These are phyloP conservation scores for Meripilus lineatus DNA, from an alignment of 1,284 basidiomycete species.

Conservation along the genomic window DNA sequence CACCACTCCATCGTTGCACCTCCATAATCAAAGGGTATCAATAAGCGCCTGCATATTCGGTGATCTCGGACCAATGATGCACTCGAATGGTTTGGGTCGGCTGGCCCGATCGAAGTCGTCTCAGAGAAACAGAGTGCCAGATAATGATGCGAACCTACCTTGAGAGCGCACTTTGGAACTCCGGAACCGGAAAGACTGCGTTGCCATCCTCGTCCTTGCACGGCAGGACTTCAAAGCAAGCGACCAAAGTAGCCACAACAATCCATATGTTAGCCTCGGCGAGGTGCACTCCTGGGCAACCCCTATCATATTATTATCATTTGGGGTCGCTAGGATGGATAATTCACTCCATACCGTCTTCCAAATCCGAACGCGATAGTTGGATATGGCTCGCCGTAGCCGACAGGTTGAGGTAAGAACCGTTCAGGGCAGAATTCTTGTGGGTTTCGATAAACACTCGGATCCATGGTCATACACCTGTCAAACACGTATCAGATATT, in stretches of 20 bases:
- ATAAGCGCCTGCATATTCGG: no score
- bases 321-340: not conserved
- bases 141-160: slow-evolving; percentile 12
- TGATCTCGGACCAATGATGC: slow-evolving; percentile 17
- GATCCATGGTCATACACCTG: not conserved
- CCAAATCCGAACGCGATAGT: slow-evolving; percentile 8
- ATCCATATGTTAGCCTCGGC: not conserved
- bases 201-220: not conserved
- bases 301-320: no score
- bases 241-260: not conserved
- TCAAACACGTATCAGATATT: slow-evolving; percentile 8
- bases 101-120: slow-evolving; percentile 7
- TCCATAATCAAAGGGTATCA: no score
- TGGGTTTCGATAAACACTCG: slow-evolving; percentile 4
- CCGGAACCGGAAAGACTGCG: not conserved
- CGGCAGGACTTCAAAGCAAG: not conserved
- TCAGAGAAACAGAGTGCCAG: not conserved
- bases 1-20: no score
- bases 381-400: slow-evolving; percentile 6
- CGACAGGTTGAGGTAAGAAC: slow-evolving; percentile 1
- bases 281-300: not conserved
- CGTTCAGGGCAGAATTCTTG: slow-evolving; percentile 9
- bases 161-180: not conserved
- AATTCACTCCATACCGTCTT: not conserved
- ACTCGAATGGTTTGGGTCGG: slow-evolving; percentile 22